Evolutionary conservation across 768 basidiomycete species (phyloP).

Genomic region (Saitozyma sp.): DNA sequence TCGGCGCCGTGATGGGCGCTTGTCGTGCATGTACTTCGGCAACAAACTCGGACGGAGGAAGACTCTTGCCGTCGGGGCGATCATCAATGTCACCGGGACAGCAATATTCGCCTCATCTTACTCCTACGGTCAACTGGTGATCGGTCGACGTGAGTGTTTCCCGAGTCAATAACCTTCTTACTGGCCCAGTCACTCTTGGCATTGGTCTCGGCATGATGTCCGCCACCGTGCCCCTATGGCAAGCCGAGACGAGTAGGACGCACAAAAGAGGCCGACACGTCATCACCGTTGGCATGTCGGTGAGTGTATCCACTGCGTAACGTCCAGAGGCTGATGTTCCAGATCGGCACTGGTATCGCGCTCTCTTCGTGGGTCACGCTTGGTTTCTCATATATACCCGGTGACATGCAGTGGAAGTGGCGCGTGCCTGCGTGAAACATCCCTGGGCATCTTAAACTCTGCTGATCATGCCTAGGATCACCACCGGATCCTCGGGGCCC

Average conservation of each 20-base stretch:
- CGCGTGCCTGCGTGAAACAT: constrained; percentile 18
- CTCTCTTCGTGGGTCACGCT: constrained; percentile 29
- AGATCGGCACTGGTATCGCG: constrained; percentile 24
- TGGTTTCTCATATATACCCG: constrained; percentile 10
- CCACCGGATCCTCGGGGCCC: constrained; percentile 24
- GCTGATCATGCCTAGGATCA: constrained; percentile 15
- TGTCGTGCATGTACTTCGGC: constrained; percentile 21
- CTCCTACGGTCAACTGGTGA: constrained; percentile 12
- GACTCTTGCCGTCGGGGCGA: constrained; percentile 17
- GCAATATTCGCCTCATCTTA: constrained; percentile 17
- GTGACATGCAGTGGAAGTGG: constrained; percentile 13
- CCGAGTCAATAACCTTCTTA: background rate
- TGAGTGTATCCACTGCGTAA: too few relatives aligned
- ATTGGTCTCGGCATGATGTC: constrained; percentile 25
- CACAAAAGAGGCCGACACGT: constrained; percentile 29
- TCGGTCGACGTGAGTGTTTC: background rate
- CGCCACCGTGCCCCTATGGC: constrained; percentile 30
- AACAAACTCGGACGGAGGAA: constrained; percentile 24
- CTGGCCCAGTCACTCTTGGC: constrained; percentile 24
- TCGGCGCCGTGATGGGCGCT: constrained; percentile 21
- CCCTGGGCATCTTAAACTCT: background rate
- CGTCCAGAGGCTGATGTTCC: too few relatives aligned
- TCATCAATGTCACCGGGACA: constrained; percentile 17
- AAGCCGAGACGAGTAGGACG: constrained; percentile 24
- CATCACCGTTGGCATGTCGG: constrained; percentile 27